Evolutionary conservation across 2,329 filamentous ascomycete species (phyloP).

Genomic region (Herpotrichia juniperi): DNA sequence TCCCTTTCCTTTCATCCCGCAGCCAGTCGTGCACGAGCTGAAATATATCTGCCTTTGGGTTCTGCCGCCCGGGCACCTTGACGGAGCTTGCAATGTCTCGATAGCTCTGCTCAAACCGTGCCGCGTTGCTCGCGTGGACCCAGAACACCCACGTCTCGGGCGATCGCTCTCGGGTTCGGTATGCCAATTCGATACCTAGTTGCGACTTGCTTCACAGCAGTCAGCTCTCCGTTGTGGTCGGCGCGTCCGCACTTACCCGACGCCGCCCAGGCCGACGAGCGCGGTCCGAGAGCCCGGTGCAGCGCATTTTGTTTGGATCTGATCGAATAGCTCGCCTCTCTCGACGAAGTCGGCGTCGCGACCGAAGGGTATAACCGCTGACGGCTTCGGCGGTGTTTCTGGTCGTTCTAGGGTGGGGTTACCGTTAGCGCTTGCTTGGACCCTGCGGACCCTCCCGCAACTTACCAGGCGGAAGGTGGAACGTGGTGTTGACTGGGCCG

Average conservation of each 20-base stretch:
- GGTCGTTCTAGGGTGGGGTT: slow-evolving; percentile 5
- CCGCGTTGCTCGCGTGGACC: too few relatives aligned
- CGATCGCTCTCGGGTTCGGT: slow-evolving; percentile 7
- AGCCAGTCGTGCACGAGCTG: slow-evolving; percentile 21
- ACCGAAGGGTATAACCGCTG: slow-evolving; percentile 29
- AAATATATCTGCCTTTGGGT: slow-evolving; percentile 17
- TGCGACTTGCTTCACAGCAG: slow-evolving; percentile 9
- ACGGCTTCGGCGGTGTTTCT: slow-evolving; percentile 26
- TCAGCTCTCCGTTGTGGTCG: not conserved
- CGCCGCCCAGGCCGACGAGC: slow-evolving; percentile 24
- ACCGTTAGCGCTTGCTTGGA: slow-evolving; percentile 5
- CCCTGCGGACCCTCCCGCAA: slow-evolving; percentile 11
- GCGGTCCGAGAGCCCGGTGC: slow-evolving; percentile 25
- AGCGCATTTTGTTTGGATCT: slow-evolving; percentile 37
- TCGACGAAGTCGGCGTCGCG: slow-evolving; percentile 35
- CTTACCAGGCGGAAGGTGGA: slow-evolving; percentile 7
- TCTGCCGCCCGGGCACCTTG: slow-evolving; percentile 11
- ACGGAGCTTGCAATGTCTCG: slow-evolving; percentile 18
- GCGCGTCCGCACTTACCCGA: slow-evolving; percentile 7
- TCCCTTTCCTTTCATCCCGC: slow-evolving; percentile 10
- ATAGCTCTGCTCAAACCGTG: slow-evolving; percentile 19
- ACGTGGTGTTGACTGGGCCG: slow-evolving; percentile 7
- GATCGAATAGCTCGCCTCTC: slow-evolving; percentile 18
- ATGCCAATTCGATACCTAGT: slow-evolving; percentile 16
- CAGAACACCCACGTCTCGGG: slow-evolving; percentile 17